Percentiles rank a stretch among this genome's conserved stretches.
phyloP scores from a whole-genome alignment of 768 basidiomycete species.

The Hemileccinum rubropunctum region DNA sequence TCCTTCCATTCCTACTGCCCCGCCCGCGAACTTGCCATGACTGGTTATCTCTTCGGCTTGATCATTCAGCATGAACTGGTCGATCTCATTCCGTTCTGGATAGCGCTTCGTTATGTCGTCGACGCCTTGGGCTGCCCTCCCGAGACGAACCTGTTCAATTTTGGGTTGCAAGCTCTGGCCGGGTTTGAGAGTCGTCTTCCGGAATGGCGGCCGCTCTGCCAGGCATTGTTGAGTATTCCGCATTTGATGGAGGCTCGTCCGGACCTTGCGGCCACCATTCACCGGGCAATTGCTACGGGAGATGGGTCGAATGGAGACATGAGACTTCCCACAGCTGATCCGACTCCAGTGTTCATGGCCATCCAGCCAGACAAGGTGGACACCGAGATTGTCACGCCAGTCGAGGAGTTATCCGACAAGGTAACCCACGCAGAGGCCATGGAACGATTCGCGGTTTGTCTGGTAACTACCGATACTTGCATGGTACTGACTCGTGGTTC shows the following conservation, averaged over 20 bases:
- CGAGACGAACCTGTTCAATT: slow-evolving; percentile 91
- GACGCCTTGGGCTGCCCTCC: slow-evolving; percentile 91
- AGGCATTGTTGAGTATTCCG: slow-evolving; percentile 82
- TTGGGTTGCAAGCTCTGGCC: slow-evolving; percentile 87
- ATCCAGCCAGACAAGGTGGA: slow-evolving; percentile 71
- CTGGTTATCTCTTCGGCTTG: slow-evolving; percentile 93
- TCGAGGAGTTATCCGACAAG: slow-evolving; percentile 86
- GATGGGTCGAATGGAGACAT: slow-evolving; percentile 43
- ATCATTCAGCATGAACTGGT: slow-evolving; percentile 92
- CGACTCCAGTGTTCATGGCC: slow-evolving; percentile 65
- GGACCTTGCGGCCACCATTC: slow-evolving; percentile 69
- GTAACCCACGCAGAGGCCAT: slow-evolving; percentile 85
- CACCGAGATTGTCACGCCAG: slow-evolving; percentile 63
- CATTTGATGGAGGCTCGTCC: slow-evolving; percentile 84
- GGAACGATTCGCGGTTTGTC: slow-evolving; percentile 79
- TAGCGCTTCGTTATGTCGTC: slow-evolving; percentile 94
- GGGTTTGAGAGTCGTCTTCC: slow-evolving; percentile 83
- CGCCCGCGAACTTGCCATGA: slow-evolving; percentile 90
- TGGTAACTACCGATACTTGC: not conserved
- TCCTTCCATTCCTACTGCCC: slow-evolving; percentile 98
- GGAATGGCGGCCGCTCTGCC: slow-evolving; percentile 93
- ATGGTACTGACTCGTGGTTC: slow-evolving; percentile 2
- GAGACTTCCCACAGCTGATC: slow-evolving; percentile 39
- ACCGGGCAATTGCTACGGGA: slow-evolving; percentile 60
- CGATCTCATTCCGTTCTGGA: slow-evolving; percentile 91